A percentile compares a stretch with the other conserved stretches of the same genome.
These are phyloP conservation scores for Metschnikowia hibisci DNA, from an alignment of 805 yeast genomes.

Conservation along the genomic window DNA sequence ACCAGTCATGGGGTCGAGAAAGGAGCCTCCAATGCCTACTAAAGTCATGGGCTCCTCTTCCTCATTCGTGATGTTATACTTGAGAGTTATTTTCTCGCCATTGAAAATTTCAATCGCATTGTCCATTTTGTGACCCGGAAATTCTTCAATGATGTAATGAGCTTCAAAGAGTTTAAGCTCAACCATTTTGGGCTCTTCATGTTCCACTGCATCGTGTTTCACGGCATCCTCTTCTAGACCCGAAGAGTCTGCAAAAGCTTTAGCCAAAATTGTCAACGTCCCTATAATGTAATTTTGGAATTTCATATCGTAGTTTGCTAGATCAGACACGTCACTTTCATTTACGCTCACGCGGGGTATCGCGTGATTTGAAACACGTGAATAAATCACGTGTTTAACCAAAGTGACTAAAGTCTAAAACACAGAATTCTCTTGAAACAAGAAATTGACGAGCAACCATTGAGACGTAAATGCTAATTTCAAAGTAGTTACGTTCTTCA, in stretches of 20 bases:
- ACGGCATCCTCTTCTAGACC: not conserved
- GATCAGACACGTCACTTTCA: not conserved
- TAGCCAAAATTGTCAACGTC: slow-evolving; percentile 7
- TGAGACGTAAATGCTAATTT: no score
- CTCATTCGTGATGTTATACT: slow-evolving; percentile 54
- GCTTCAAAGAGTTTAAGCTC: slow-evolving; percentile 38
- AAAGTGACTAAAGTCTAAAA: no score
- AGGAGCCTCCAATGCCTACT: slow-evolving; percentile 67
- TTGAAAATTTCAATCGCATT: slow-evolving; percentile 43
- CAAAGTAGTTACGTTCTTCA: no score
- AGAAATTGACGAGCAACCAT: no score
- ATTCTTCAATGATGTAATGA: slow-evolving; percentile 47
- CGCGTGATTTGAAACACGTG: slow-evolving; percentile 1
- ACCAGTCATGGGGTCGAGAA: slow-evolving; percentile 53
- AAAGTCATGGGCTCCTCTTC: slow-evolving; percentile 44
- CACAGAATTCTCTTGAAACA: no score
- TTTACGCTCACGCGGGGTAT: not conserved
- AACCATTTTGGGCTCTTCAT: slow-evolving; percentile 7
- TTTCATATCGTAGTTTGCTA: slow-evolving; percentile 6
- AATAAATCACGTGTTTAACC: not conserved
- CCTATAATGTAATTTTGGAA: slow-evolving; percentile 8
- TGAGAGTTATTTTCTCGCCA: slow-evolving; percentile 51
- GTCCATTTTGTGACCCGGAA: slow-evolving; percentile 33
- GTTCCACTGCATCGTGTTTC: not conserved
- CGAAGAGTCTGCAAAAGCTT: slow-evolving; percentile 7